Percentiles rank a stretch among this genome's conserved stretches.
phyloP scores from a whole-genome alignment of 352 stramenopile genomes.

The Pythium brachiatum region DNA sequence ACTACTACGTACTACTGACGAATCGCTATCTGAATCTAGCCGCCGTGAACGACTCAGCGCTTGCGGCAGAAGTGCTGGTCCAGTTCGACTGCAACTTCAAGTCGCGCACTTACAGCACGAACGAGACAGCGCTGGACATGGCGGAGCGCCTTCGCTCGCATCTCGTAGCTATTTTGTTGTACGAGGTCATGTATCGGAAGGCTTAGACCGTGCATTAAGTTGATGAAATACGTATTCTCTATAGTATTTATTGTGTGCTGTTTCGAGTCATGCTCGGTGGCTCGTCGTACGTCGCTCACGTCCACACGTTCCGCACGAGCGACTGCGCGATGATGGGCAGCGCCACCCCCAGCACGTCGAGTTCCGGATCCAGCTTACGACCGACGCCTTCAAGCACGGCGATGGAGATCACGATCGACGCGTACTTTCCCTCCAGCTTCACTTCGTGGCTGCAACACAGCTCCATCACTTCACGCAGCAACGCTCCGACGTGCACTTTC shows the following conservation, averaged over 20 bases:
- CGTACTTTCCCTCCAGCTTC: conserved; percentile 92
- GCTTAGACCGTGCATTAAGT: neutral
- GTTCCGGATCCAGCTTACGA: conserved; percentile 87
- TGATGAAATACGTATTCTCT: neutral
- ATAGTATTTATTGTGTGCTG: neutral
- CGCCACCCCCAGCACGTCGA: conserved; percentile 87
- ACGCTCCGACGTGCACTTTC: conserved; percentile 72
- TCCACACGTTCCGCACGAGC: conserved; percentile 75
- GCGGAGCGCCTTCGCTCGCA: conserved; percentile 69
- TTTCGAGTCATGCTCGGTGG: no score
- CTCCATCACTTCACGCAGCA: conserved; percentile 81
- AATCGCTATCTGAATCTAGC: conserved; percentile 26
- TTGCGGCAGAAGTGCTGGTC: conserved; percentile 67
- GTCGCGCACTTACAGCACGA: conserved; percentile 54
- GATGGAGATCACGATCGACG: conserved; percentile 93
- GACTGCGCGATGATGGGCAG: conserved; percentile 92
- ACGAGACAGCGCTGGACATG: conserved; percentile 78
- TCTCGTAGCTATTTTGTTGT: conserved; percentile 71
- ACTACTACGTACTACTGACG: neutral
- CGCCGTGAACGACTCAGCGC: conserved; percentile 58
- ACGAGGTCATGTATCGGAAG: conserved; percentile 66
- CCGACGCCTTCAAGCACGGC: conserved; percentile 93
- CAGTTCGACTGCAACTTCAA: conserved; percentile 63
- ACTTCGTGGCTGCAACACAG: conserved; percentile 92
- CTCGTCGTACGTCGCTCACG: conserved; percentile 2